Evolutionary conservation across 345 rosid species (phyloP), one percentile per base, ranked within the genome.

Genomic region (Ricinus communis): DNA sequence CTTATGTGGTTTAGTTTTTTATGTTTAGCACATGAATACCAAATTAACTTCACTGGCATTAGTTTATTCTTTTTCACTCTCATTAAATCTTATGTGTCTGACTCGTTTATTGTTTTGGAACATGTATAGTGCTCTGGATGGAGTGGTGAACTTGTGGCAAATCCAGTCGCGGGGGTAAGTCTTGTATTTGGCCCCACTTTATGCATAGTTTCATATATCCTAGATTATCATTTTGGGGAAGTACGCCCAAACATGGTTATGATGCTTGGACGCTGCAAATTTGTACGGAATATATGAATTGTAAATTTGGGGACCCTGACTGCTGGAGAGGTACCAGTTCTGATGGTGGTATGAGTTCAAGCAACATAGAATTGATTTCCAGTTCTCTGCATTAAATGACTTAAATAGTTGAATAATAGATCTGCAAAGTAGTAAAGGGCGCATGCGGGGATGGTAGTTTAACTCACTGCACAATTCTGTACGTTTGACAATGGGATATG

Each of bases 71-170:
- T 41, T 18, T 50, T 40, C 45, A 3, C 25, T 22, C 38, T 68
- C 25, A 19, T 52, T 19, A 22, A 47, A 47, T 67, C 38, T 53
- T 11, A 25, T n/a, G 5, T 13, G 24, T 31, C 38, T 69, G 59
- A 55, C 53, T 63, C 27, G 4, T 30, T 8, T 41, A n/a, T 19
- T 19, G 14, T 60, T 41, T 27, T 74, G 58, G 72, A 59, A 72
- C 19, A 21, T 40, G 14, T 73, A 10, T 80, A 82, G 86, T 71
- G 79, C 86, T 69, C 72, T 82, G 80, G 86, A 82, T 71, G 83
- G 83, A 38, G 22, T 74, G 40, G 56, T 82, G 61, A 77, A 82
- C 73, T 80, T 82, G 31, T 80, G 86, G 86, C 77, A 82, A 74
- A 62, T 82, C 72, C 81, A 77, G 57, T 62, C 71, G 16, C 69